Conservation (phyloP, 208 protist species). For the Acanthamoeba healyi region DNA sequence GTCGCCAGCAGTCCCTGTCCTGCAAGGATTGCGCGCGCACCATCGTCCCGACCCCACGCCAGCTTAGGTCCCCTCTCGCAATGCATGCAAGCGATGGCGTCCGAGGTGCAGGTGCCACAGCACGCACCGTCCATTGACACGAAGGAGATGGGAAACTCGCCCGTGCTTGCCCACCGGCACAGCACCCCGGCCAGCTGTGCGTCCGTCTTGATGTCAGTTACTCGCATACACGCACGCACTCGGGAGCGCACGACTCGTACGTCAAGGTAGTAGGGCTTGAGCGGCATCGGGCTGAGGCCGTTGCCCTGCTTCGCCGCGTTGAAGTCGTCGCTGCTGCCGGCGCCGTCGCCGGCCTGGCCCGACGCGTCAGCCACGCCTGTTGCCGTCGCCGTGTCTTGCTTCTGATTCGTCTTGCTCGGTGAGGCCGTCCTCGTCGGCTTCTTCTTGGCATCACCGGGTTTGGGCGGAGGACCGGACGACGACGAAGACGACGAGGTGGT, state of each 20-base stretch:
- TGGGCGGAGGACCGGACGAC: no score
- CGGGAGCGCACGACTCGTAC: no score
- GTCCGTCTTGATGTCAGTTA: no score
- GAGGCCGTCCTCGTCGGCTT: neutral
- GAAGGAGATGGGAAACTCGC: conserved; percentile 44
- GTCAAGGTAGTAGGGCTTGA: conserved; percentile 61
- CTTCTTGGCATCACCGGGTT: neutral
- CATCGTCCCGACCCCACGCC: no score
- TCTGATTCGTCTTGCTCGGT: no score
- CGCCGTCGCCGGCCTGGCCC: neutral
- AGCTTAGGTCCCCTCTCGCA: no score
- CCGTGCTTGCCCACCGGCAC: neutral
- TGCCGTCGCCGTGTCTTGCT: no score
- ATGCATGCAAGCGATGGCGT: no score
- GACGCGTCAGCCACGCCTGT: no score
- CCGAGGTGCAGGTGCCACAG: no score
- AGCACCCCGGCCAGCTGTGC: conserved; percentile 49
- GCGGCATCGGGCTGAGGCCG: neutral
- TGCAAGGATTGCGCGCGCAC: neutral
- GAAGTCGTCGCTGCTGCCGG: neutral
- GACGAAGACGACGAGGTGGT: no score
- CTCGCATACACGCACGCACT: no score
- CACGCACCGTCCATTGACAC: conserved; percentile 31
- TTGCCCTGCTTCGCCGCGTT: conserved; percentile 1
- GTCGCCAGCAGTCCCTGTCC: neutral